These are phyloP conservation scores for Yamadazyma phyllophila DNA, from an alignment of 805 yeast genomes.

Conservation along the genomic window DNA sequence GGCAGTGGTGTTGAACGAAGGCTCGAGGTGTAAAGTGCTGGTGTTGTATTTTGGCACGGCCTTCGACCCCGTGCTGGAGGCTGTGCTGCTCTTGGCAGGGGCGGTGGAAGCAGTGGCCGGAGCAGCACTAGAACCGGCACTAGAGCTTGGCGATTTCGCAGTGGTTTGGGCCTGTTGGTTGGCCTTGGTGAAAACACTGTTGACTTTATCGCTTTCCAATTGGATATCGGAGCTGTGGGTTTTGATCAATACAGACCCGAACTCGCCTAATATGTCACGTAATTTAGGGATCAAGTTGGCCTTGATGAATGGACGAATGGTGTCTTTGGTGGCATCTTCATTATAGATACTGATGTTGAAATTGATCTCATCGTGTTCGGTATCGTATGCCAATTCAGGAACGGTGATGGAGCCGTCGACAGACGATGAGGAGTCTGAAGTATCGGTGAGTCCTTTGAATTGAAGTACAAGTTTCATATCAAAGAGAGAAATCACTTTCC, in stretches of 20 bases:
- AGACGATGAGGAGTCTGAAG: conserved; percentile 19
- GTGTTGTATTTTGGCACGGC: conserved; percentile 71
- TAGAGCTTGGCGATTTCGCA: not conserved
- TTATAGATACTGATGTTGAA: conserved; percentile 70
- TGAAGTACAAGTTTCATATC: conserved; percentile 69
- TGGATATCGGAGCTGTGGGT: conserved; percentile 87
- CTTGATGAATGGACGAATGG: conserved; percentile 51
- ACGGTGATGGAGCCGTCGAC: conserved; percentile 73
- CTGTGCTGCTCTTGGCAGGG: conserved; percentile 2
- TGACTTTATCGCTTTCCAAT: conserved; percentile 49
- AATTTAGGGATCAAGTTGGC: conserved; percentile 64
- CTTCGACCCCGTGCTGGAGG: conserved; percentile 11
- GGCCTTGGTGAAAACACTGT: conserved; percentile 43
- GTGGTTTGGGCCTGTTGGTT: conserved; percentile 41
- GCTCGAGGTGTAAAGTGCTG: conserved; percentile 70
- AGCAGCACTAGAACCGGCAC: not conserved
- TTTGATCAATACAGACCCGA: conserved; percentile 74
- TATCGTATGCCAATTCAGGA: conserved; percentile 94
- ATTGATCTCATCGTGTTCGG: conserved; percentile 81
- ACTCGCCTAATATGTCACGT: conserved; percentile 55
- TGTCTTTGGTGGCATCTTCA: conserved; percentile 47
- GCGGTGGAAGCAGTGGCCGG: conserved; percentile 9
- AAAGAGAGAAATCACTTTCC: conserved; percentile 88
- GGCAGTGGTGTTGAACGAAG: conserved; percentile 83
- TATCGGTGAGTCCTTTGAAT: conserved; percentile 57